Percentiles rank a stretch among this genome's conserved stretches.
These are phyloP conservation scores for Nemania diffusa DNA, from an alignment of 2,329 filamentous ascomycete genomes.

Conservation along the genomic window DNA sequence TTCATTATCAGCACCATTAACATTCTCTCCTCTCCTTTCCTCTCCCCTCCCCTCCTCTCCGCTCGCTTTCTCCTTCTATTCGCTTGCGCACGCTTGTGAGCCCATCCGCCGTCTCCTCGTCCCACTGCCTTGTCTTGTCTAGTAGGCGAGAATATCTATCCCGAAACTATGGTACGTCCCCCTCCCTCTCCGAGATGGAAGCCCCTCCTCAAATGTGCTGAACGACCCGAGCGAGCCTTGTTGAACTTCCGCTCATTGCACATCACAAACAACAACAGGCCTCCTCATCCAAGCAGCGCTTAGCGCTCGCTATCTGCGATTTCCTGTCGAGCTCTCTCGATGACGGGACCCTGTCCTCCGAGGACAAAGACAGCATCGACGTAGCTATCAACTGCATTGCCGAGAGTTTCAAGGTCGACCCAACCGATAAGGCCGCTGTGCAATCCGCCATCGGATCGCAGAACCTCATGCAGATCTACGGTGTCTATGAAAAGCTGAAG, in stretches of 20 bases:
- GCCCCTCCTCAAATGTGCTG: not conserved
- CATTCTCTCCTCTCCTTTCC: not conserved
- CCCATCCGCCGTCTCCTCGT: not conserved
- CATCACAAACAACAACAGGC: constrained; percentile 45
- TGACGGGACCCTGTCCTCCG: constrained; percentile 87
- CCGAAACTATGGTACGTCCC: constrained; percentile 4
- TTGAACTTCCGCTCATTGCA: constrained; percentile 7
- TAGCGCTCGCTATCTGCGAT: constrained; percentile 96
- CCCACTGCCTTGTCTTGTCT: not conserved
- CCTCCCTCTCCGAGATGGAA: not conserved
- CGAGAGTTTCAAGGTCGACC: constrained; percentile 94
- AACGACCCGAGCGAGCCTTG: not conserved
- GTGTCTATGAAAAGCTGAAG: constrained; percentile 95
- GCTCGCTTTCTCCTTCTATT: not conserved
- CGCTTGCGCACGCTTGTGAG: not conserved
- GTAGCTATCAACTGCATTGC: constrained; percentile 94
- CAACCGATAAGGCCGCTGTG: constrained; percentile 77
- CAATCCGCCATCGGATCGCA: constrained; percentile 84
- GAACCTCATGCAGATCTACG: constrained; percentile 90
- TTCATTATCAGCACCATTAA: not conserved
- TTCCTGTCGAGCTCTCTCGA: constrained; percentile 86
- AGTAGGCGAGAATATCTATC: not conserved
- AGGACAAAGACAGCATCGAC: constrained; percentile 94
- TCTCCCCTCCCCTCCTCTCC: not conserved
- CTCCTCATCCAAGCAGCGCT: constrained; percentile 76